These are phyloP conservation scores for Pilaira anomala DNA, from an alignment of 192 early-diverging fungal genomes.

Conservation along the genomic window DNA sequence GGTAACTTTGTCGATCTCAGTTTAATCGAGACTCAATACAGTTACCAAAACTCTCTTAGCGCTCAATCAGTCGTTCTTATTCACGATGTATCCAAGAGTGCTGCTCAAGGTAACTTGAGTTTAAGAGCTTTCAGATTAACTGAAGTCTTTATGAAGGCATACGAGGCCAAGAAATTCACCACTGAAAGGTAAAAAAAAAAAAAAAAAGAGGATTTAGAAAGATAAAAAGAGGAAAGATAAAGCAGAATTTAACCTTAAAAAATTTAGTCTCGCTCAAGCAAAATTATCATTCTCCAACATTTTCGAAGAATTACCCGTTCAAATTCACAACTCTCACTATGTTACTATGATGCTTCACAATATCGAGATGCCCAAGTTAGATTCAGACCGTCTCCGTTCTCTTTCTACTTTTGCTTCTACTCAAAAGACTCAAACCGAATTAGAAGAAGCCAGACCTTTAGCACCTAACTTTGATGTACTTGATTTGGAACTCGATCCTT, in stretches of 20 bases:
- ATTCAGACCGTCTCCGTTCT: constrained; percentile 55
- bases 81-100: constrained; percentile 84
- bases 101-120: constrained; percentile 79
- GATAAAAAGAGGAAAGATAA: background rate
- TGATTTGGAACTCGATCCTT: constrained; percentile 79
- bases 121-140: constrained; percentile 88
- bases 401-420: constrained; percentile 53
- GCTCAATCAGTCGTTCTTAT: constrained; percentile 87
- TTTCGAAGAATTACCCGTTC: constrained; percentile 87
- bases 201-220: background rate
- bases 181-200: constrained; percentile 55
- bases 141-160: constrained; percentile 79
- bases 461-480: constrained; percentile 66
- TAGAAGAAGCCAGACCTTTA: constrained; percentile 42
- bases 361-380: constrained; percentile 55
- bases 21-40: constrained; percentile 86
- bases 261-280: constrained; percentile 54
- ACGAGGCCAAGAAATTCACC: constrained; percentile 80
- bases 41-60: constrained; percentile 83
- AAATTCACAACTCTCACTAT: constrained; percentile 80
- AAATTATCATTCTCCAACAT: constrained; percentile 83
- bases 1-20: constrained; percentile 87
- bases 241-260: no score
- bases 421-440: constrained; percentile 27
- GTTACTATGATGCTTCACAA: constrained; percentile 75